A percentile compares a stretch with the other conserved stretches of the same genome.
Conservation (phyloP, 2,329 filamentous ascomycete genomes). For the Cercospora nicotianae region DNA sequence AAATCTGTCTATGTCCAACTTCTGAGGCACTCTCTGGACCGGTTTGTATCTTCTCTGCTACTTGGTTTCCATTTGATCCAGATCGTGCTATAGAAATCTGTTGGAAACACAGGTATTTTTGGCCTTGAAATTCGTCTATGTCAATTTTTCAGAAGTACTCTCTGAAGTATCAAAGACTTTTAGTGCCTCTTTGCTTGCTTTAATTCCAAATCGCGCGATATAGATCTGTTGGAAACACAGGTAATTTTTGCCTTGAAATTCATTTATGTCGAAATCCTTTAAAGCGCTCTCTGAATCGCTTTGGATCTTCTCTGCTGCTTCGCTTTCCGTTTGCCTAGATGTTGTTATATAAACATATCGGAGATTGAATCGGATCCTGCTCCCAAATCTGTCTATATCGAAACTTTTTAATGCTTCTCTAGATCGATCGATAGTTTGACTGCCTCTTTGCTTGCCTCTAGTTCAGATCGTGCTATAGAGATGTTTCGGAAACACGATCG, state of each 20-base stretch:
- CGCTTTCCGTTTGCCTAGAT: background rate
- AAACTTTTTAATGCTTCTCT: background rate
- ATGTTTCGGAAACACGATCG: background rate
- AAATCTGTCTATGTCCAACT: background rate
- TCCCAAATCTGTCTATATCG: background rate
- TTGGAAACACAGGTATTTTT: background rate
- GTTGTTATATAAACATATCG: background rate
- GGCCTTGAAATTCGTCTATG: background rate
- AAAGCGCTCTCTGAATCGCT: background rate
- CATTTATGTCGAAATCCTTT: background rate
- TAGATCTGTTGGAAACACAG: too few relatives aligned
- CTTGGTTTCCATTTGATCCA: background rate
- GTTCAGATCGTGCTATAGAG: background rate
- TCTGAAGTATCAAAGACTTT: too few relatives aligned
- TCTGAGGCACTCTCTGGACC: background rate
- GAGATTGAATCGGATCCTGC: background rate
- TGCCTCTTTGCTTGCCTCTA: background rate
- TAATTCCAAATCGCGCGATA: too few relatives aligned
- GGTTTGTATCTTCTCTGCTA: background rate
- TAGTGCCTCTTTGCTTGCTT: too few relatives aligned
- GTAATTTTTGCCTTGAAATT: too few relatives aligned
- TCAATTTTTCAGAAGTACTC: too few relatives aligned
- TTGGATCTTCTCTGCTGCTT: background rate
- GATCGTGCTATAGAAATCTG: background rate
- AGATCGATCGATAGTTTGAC: background rate